A percentile compares a stretch with the other conserved stretches of the same genome.
phyloP scores from a whole-genome alignment of 768 basidiomycete species.

The Tylopilus vinaceipallidus region DNA sequence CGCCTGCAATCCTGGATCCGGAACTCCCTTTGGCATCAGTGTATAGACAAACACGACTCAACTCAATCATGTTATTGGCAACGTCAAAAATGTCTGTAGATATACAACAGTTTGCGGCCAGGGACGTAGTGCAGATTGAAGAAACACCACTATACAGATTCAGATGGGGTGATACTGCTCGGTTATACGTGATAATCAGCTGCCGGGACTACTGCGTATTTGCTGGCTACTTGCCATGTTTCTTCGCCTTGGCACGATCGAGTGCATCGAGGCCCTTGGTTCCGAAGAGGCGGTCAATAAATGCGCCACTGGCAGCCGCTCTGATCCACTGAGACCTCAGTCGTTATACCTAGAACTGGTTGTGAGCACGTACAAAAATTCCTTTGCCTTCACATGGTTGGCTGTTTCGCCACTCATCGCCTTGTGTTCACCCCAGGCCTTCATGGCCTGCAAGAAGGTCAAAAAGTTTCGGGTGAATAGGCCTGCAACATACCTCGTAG shows the following conservation, averaged over 20 bases:
- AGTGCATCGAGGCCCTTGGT: constrained; percentile 55
- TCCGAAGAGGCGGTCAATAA: constrained; percentile 54
- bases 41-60: neutral
- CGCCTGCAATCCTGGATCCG: no score
- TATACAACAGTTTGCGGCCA: constrained; percentile 9
- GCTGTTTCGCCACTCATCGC: constrained; percentile 46
- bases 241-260: constrained; percentile 43
- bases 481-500: constrained; percentile 45
- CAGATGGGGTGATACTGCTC: neutral
- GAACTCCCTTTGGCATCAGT: no score
- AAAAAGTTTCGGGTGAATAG: neutral
- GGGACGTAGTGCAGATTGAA: no score
- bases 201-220: no score
- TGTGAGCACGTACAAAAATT: constrained; percentile 39
- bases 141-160: no score
- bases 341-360: neutral
- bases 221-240: constrained; percentile 26
- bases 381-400: constrained; percentile 55
- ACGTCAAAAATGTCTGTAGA: neutral
- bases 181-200: constrained; percentile 13
- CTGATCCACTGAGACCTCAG: constrained; percentile 29
- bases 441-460: constrained; percentile 48
- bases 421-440: constrained; percentile 58
- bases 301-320: constrained; percentile 54
- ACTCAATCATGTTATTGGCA: no score